phyloP scores from a whole-genome alignment of 2,329 filamentous ascomycete species.

The Trichoderma asperellum region DNA sequence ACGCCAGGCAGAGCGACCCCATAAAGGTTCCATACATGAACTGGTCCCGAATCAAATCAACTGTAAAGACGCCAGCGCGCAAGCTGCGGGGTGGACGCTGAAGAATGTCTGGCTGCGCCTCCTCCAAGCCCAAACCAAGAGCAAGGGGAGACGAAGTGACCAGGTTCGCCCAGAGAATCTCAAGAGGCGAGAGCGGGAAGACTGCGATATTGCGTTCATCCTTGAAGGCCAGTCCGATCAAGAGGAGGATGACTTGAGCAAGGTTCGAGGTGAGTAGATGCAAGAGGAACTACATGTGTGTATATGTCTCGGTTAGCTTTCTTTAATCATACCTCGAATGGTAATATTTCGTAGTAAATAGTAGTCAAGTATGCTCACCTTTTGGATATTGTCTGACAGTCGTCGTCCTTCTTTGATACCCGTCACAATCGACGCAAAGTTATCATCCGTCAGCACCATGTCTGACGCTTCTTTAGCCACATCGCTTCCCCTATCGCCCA shows the following conservation, averaged over 20 bases:
- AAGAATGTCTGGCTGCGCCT: conserved; percentile 70
- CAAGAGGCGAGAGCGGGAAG: conserved; percentile 71
- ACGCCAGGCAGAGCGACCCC: conserved; percentile 62
- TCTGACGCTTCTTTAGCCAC: conserved; percentile 82
- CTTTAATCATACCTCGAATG: neutral
- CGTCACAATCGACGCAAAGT: conserved; percentile 81
- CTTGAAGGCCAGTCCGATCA: conserved; percentile 71
- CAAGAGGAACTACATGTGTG: conserved; percentile 54
- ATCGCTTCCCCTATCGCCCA: conserved; percentile 72
- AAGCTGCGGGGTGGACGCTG: conserved; percentile 66
- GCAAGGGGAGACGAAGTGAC: conserved; percentile 73
- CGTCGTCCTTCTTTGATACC: conserved; percentile 71
- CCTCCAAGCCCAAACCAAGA: conserved; percentile 72
- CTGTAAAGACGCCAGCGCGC: conserved; percentile 63
- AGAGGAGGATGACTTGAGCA: conserved; percentile 68
- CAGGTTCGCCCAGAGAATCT: conserved; percentile 78
- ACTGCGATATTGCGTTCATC: conserved; percentile 62
- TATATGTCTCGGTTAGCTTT: conserved; percentile 32
- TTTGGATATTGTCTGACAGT: conserved; percentile 75
- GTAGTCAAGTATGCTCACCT: conserved; percentile 49
- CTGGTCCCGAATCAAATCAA: conserved; percentile 68
- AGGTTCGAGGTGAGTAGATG: conserved; percentile 72
- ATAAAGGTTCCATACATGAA: conserved; percentile 67
- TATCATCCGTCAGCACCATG: conserved; percentile 86
- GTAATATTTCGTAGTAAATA: neutral